phyloP scores from a whole-genome alignment of 2,329 filamentous ascomycete species.

The Pezicula carpinea region DNA sequence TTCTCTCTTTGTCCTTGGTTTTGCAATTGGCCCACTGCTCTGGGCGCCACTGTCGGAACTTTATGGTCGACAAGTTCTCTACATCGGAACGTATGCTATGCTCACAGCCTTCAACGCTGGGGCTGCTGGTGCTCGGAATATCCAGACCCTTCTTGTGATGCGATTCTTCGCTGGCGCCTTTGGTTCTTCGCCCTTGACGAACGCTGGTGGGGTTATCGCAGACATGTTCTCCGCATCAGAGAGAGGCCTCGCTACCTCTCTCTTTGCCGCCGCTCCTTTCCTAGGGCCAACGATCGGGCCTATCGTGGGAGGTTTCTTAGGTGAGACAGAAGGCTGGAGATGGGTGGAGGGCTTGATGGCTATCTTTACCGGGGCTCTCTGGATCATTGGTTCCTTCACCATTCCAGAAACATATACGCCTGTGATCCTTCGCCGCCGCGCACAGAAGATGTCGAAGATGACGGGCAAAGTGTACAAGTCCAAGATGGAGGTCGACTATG shows the following conservation, averaged over 20 bases:
- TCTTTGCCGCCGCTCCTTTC: conserved; percentile 65
- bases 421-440: conserved; percentile 49
- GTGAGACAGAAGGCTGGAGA: conserved; percentile 61
- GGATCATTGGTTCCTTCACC: conserved; percentile 45
- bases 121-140: conserved; percentile 50
- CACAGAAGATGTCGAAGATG: conserved; percentile 42
- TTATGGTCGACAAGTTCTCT: conserved; percentile 53
- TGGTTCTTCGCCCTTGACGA: conserved; percentile 56
- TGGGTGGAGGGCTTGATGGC: conserved; percentile 63
- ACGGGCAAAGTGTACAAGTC: conserved; percentile 55
- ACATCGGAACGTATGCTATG: conserved; percentile 49
- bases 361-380: conserved; percentile 58
- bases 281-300: conserved; percentile 62
- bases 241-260: conserved; percentile 52
- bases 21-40: conserved; percentile 43
- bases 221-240: conserved; percentile 53
- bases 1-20: conserved; percentile 39
- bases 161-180: conserved; percentile 61
- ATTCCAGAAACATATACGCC: conserved; percentile 59
- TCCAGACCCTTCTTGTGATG: conserved; percentile 55
- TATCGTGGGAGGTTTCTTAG: conserved; percentile 63
- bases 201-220: conserved; percentile 57
- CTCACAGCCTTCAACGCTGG: conserved; percentile 58
- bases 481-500: conserved; percentile 42
- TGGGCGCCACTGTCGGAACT: conserved; percentile 39